phyloP scores from a whole-genome alignment of 306 rosid genomes.

The Prunus armeniaca region DNA sequence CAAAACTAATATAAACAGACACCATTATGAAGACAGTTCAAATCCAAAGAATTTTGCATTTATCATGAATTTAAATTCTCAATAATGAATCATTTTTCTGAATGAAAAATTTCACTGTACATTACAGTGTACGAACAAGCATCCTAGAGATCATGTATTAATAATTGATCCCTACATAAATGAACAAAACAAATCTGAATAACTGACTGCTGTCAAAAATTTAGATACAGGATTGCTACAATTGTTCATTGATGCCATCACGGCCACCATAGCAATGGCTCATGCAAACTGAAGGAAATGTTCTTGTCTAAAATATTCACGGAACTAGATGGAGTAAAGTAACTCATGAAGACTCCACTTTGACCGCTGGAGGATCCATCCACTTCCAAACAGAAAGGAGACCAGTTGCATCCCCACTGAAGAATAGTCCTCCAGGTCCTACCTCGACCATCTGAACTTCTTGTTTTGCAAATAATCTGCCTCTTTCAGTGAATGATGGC shows the following conservation, averaged over 20 bases:
- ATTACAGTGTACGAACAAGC: background rate
- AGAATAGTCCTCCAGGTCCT: no score
- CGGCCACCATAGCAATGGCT: background rate
- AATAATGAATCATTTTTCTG: background rate
- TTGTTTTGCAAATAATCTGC: no score
- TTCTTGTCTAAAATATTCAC: background rate
- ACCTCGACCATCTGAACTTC: no score
- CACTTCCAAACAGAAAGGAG: no score
- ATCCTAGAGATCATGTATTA: background rate
- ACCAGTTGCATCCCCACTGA: no score
- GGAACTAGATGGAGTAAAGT: background rate
- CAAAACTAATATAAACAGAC: no score
- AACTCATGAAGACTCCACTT: slow-evolving; percentile 5
- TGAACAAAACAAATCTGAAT: background rate
- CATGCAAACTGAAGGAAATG: background rate
- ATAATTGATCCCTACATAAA: background rate
- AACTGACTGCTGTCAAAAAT: background rate
- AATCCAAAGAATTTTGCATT: no score
- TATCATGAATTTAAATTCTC: no score
- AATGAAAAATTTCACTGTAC: background rate
- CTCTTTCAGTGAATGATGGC: no score
- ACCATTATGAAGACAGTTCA: no score
- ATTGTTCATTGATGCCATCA: background rate
- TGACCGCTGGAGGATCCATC: background rate
- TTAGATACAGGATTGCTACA: background rate